phyloP scores from a whole-genome alignment of 179 eudicot species.

The Monotropa hypopitys region DNA sequence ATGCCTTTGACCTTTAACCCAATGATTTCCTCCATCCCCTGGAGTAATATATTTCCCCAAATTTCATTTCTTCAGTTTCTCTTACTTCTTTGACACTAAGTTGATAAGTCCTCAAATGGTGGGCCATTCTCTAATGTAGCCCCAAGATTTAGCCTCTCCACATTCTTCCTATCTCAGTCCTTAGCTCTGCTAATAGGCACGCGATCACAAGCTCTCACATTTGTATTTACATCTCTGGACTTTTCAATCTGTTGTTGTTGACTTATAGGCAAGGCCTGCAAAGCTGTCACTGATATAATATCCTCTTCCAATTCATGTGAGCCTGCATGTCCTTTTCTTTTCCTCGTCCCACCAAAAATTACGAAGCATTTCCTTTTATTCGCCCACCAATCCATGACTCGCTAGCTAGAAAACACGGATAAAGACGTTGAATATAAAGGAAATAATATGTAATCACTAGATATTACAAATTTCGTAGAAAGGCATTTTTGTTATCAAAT shows the following conservation, averaged over 20 bases:
- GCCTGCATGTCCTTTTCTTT: too few species aligned
- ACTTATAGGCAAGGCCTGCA: not conserved
- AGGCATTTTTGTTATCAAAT: too few species aligned
- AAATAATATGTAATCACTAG: too few species aligned
- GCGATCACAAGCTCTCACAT: not conserved
- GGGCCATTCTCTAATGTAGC: not conserved
- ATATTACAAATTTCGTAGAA: too few species aligned
- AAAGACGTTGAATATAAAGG: too few species aligned
- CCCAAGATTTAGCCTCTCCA: not conserved
- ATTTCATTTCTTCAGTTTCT: not conserved
- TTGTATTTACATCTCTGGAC: not conserved
- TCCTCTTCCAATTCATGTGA: too few species aligned
- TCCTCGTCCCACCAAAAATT: too few species aligned
- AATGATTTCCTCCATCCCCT: not conserved
- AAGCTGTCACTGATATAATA: too few species aligned
- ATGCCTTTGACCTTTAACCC: not conserved
- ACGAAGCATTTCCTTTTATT: too few species aligned
- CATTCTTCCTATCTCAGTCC: not conserved
- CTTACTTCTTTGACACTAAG: not conserved
- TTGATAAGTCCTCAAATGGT: not conserved
- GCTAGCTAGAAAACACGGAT: too few species aligned
- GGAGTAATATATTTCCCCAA: not conserved
- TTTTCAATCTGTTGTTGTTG: not conserved
- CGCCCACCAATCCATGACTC: too few species aligned
- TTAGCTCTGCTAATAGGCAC: not conserved